Evolutionary conservation across 345 rosid genomes (phyloP).

Genomic region (Turritis glabra): DNA sequence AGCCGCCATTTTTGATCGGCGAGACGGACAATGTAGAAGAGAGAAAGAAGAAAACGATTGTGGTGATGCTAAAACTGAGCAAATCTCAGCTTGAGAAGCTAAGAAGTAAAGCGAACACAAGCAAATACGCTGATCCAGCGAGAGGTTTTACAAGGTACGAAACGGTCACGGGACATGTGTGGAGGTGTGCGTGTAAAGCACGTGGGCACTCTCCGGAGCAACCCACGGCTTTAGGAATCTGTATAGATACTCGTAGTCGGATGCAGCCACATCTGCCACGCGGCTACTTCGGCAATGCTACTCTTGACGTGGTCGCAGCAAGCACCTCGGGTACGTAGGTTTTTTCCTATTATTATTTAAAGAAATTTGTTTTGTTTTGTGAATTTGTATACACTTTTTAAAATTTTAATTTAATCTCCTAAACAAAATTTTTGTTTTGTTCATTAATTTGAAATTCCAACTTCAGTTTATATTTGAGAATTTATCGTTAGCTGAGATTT

Average conservation of each 20-base stretch:
- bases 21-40: slow-evolving; percentile 39
- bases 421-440: neutral
- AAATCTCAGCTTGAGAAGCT: slow-evolving; percentile 51
- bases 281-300: slow-evolving; percentile 47
- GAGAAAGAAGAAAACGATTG: slow-evolving; percentile 46
- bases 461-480: too few relatives aligned
- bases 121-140: neutral
- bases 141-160: slow-evolving; percentile 48
- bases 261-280: slow-evolving; percentile 45
- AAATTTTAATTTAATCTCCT: neutral
- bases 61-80: slow-evolving; percentile 49
- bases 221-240: slow-evolving; percentile 50
- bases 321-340: slow-evolving; percentile 40
- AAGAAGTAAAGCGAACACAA: slow-evolving; percentile 41
- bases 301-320: slow-evolving; percentile 45
- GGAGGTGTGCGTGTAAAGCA: slow-evolving; percentile 41
- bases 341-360: neutral
- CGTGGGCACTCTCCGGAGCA: slow-evolving; percentile 43
- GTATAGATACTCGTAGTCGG: slow-evolving; percentile 49
- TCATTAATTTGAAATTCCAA: neutral
- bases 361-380: neutral
- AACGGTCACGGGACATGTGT: slow-evolving; percentile 39
- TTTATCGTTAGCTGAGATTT: too few relatives aligned
- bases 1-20: slow-evolving; percentile 54
- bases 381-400: neutral